phyloP scores from a whole-genome alignment of 2,329 filamentous ascomycete species.

The Fusarium pininemorale region DNA sequence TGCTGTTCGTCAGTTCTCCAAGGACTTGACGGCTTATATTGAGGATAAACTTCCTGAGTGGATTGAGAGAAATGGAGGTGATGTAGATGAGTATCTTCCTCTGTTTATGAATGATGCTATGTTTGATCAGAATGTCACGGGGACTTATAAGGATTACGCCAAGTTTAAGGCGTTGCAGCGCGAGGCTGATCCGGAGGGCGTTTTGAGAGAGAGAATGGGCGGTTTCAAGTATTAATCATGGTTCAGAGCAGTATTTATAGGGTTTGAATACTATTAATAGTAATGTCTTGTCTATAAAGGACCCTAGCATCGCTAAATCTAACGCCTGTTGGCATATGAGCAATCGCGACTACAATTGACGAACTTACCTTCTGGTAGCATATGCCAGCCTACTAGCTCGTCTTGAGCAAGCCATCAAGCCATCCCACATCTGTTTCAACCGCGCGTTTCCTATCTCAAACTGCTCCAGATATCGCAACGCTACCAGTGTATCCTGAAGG shows the following conservation, averaged over 20 bases:
- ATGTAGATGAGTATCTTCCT: not conserved
- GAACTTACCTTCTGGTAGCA: not conserved
- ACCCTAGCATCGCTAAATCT: too few species aligned
- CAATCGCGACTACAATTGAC: not conserved
- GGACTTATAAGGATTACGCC: not conserved
- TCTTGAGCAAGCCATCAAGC: not conserved
- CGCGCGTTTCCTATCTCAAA: not conserved
- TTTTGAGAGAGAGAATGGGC: constrained; percentile 1
- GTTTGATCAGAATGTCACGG: constrained; percentile 13
- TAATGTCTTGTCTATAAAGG: not conserved
- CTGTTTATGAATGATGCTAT: constrained; percentile 19
- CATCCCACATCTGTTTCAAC: not conserved
- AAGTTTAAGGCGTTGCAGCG: constrained; percentile 8
- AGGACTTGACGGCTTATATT: constrained; percentile 8
- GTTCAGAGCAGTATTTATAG: fast-evolving
- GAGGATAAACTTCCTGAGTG: constrained; percentile 5
- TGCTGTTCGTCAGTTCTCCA: not conserved
- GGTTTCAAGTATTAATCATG: constrained; percentile 5
- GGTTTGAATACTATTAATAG: not conserved
- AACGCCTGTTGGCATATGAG: too few species aligned
- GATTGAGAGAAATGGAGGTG: not conserved
- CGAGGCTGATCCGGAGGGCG: constrained; percentile 2
- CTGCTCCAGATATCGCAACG: not conserved
- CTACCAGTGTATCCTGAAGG: not conserved
- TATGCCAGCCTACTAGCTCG: not conserved